Evolutionary conservation across 371 early-diverging fungal genomes (phyloP).

Genomic region (Blakeslea trispora): DNA sequence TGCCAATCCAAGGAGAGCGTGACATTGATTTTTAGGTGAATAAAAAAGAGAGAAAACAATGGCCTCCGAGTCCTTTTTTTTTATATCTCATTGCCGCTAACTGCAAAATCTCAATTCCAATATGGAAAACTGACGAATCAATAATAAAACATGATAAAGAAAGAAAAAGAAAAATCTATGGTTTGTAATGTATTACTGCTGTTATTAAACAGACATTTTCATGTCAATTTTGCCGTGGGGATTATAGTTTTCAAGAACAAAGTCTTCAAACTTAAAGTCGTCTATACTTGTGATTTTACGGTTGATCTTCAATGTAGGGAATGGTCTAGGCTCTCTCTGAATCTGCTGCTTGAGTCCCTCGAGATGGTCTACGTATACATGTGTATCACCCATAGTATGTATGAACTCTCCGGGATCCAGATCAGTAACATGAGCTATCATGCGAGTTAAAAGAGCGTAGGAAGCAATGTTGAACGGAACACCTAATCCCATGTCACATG

Average conservation of each 20-base stretch:
- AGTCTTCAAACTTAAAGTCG: constrained; percentile 84
- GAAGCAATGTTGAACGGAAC: constrained; percentile 99
- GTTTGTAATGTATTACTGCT: too few species aligned
- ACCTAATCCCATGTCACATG: constrained; percentile 98
- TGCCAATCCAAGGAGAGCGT: neutral
- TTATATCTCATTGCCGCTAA: too few species aligned
- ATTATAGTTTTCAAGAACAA: constrained; percentile 85
- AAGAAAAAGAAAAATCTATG: too few species aligned
- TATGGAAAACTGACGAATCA: too few species aligned
- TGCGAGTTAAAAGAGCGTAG: constrained; percentile 93
- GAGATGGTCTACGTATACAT: constrained; percentile 95
- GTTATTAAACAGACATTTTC: constrained; percentile 89
- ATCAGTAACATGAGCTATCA: constrained; percentile 94
- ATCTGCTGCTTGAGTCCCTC: constrained; percentile 89
- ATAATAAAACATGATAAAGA: too few species aligned
- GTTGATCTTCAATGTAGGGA: constrained; percentile 82
- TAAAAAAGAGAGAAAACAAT: neutral
- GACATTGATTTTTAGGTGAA: neutral
- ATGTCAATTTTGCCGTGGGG: constrained; percentile 94
- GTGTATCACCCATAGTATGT: constrained; percentile 97
- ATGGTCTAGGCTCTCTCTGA: constrained; percentile 79
- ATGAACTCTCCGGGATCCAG: constrained; percentile 91
- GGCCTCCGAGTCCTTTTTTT: too few species aligned
- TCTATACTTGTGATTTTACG: constrained; percentile 75
- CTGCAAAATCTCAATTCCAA: too few species aligned